A percentile compares a stretch with the other conserved stretches of the same genome.
phyloP scores from a whole-genome alignment of 176 grass and related monocot species.

The Phragmites australis region DNA sequence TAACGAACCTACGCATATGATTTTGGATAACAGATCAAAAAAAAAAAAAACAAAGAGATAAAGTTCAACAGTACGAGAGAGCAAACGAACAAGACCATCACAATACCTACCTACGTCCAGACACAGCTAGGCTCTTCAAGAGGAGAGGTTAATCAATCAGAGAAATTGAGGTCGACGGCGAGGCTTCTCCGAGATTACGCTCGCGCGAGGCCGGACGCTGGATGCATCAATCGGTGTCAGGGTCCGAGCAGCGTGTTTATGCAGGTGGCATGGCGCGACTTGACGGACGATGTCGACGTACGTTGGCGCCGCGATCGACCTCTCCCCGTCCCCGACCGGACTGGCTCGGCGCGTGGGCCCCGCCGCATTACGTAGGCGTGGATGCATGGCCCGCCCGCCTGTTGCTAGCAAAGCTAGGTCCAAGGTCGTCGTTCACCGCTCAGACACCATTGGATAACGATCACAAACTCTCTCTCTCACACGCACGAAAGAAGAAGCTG shows the following conservation, averaged over 20 bases:
- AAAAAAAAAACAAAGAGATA: too few relatives aligned
- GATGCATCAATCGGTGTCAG: background rate
- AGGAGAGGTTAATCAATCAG: background rate
- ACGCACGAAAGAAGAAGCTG: background rate
- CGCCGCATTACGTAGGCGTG: background rate
- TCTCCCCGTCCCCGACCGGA: background rate
- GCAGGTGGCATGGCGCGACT: background rate
- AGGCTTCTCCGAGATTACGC: background rate
- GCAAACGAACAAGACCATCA: background rate
- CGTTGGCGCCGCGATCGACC: background rate
- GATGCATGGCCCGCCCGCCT: background rate
- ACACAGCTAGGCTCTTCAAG: background rate
- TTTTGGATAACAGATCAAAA: too few relatives aligned
- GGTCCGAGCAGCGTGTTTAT: background rate
- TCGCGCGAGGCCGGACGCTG: background rate
- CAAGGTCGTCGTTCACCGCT: slow-evolving; percentile 29
- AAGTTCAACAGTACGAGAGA: too few relatives aligned
- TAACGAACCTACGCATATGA: too few relatives aligned
- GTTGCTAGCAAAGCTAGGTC: slow-evolving; percentile 27
- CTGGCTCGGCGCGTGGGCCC: slow-evolving; percentile 16
- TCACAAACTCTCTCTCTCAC: background rate
- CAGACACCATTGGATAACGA: background rate
- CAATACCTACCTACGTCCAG: background rate
- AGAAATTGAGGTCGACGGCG: background rate
- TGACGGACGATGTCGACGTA: slow-evolving; percentile 5